A percentile compares a stretch with the other conserved stretches of the same genome.
Evolutionary conservation across 1,139 yeast species (phyloP).

Genomic region (Hyphopichia buzzinii): DNA sequence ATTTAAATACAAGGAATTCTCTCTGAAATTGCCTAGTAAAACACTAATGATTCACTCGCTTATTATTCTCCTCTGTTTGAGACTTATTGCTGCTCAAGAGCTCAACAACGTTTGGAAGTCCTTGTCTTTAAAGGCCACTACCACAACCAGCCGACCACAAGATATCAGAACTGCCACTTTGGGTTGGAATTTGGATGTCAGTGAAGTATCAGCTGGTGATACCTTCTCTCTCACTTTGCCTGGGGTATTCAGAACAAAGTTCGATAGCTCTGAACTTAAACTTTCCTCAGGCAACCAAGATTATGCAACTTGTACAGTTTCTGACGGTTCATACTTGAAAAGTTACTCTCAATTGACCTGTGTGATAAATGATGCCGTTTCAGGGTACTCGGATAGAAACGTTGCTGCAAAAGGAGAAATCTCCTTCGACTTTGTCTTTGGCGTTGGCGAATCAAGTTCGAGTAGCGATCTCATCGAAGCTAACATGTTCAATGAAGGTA

Average conservation of each 20-base stretch:
- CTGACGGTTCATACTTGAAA: conserved; percentile 13
- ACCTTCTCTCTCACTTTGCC: conserved; percentile 15
- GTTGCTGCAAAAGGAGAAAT: conserved; percentile 11
- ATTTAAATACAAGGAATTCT: too few species aligned
- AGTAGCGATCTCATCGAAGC: conserved; percentile 14
- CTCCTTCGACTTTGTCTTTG: conserved; percentile 18
- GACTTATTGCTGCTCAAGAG: background rate
- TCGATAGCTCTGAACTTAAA: conserved; percentile 8
- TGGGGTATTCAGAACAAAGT: conserved; percentile 17
- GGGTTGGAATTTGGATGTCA: conserved; percentile 10
- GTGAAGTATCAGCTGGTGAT: conserved; percentile 10
- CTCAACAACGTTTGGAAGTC: conserved; percentile 9
- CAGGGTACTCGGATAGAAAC: conserved; percentile 4
- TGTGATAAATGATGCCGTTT: conserved; percentile 8
- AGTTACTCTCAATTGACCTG: conserved; percentile 12
- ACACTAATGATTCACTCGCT: background rate
- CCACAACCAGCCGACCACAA: conserved; percentile 12
- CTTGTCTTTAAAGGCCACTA: conserved; percentile 8
- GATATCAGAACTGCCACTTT: conserved; percentile 17
- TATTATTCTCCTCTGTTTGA: background rate
- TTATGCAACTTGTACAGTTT: conserved; percentile 13
- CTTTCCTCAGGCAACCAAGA: conserved; percentile 9
- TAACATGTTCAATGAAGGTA: conserved; percentile 7
- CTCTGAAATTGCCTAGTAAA: too few species aligned
- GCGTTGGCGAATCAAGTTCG: conserved; percentile 19